Base-by-base conservation (phyloP, 202 grass and related monocot genomes). In the Zoysia matrella region DNA sequence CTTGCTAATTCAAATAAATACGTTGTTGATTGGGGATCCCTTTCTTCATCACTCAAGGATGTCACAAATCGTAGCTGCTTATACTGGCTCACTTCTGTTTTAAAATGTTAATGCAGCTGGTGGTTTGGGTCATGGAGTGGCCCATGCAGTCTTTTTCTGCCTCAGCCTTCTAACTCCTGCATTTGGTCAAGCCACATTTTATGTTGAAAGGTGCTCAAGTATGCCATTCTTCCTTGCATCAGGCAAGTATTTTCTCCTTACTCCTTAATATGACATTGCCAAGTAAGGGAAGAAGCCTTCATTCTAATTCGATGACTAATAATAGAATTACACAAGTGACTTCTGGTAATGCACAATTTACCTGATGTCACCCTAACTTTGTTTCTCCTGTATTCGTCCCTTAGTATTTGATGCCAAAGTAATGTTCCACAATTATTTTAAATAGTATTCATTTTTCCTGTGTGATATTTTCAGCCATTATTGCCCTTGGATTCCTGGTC, bases 121-220 rank as follows among this genome's bases (percentile, higher is more conserved):
- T 86, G 92, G 96, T 87, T 92, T 98, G 85, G 96, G 96, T 52
- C 96, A 98, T 90, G 96, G 92, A 54, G 44, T 93, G 42, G 89
- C 87, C 76, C 96, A 98, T 78, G 96, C 92, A 42, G 85, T 95
- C 8, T 98, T 98, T 87, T 98, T 98, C 87, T 95, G 92, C 57
- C 77, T 98, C 43, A 95, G 92, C 77, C 92, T 98, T 69, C 87
- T 98, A 72, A 98, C 96, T 74, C 91, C 96, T 72, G 85, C 92
- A 69, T 98, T 98, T 85, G 92, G 96, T 51, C 87, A 50, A 63
- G 96, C 92, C 69, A 98, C 96, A 42, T 98, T 91, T 91, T 93
- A 90, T 95, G 85, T 90, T 15, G 85, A 93, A 67, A 93, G 67
- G 74, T 98, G 92, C 80, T 93, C 92, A 83, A 89, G 67, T 36